Evolutionary conservation across 306 rosid genomes (phyloP).

Genomic region (Fragaria nilgerrensis): DNA sequence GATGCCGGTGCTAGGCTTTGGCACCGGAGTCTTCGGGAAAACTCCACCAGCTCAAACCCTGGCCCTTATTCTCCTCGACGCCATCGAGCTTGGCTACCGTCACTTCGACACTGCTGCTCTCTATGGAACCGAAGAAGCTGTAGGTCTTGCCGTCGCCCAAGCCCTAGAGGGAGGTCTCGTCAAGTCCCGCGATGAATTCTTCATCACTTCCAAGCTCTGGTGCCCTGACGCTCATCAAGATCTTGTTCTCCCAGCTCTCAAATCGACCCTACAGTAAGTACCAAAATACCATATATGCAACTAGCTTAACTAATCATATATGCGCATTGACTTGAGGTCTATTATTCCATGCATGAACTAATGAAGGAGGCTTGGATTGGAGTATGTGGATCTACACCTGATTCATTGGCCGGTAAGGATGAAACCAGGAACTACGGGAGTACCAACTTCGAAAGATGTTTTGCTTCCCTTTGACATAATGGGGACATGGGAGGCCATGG

Average conservation of each 20-base stretch:
- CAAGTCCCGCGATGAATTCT: slow-evolving; percentile 34
- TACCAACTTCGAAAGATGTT: neutral
- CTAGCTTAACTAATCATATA: neutral
- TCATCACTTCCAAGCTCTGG: slow-evolving; percentile 50
- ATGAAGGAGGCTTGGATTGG: slow-evolving; percentile 5
- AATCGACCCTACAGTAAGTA: slow-evolving; percentile 24
- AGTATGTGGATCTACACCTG: slow-evolving; percentile 12
- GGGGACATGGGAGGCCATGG: slow-evolving; percentile 14
- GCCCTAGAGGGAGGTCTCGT: slow-evolving; percentile 40
- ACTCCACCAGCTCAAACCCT: neutral
- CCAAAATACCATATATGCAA: neutral
- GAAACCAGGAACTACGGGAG: neutral
- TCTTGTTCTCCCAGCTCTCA: slow-evolving; percentile 40
- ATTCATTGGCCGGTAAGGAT: slow-evolving; percentile 10
- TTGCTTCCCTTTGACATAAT: slow-evolving; percentile 1
- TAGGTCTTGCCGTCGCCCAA: slow-evolving; percentile 38
- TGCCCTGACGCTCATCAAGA: slow-evolving; percentile 41
- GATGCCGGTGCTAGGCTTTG: slow-evolving; percentile 15
- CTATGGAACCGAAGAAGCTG: slow-evolving; percentile 39
- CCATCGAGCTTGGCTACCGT: slow-evolving; percentile 45
- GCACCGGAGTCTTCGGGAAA: neutral
- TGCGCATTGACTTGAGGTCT: neutral
- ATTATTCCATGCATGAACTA: neutral
- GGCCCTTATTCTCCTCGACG: slow-evolving; percentile 28
- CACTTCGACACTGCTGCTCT: slow-evolving; percentile 57